These are phyloP conservation scores for Liriodendron chinense DNA, from an alignment of 164 flowering plant genomes.

Conservation along the genomic window DNA sequence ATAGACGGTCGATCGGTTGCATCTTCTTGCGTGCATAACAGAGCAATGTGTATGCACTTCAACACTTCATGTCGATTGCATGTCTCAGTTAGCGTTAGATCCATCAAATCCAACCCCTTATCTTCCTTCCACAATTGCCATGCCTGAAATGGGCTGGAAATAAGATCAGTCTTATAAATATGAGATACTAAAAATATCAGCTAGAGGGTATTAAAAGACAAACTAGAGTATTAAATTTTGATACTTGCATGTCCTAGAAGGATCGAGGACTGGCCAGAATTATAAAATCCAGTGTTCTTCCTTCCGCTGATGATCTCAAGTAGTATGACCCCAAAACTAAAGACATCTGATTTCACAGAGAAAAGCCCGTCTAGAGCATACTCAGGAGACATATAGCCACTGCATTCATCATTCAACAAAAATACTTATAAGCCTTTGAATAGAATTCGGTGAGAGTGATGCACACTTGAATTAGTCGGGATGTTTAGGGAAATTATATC, in stretches of 20 bases:
- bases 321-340: conserved; percentile 1
- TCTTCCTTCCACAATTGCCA: conserved; percentile 14
- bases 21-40: conserved; percentile 11
- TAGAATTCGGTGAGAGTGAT: neutral
- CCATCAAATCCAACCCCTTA: conserved; percentile 7
- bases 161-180: neutral
- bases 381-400: neutral
- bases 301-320: conserved; percentile 18
- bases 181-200: neutral
- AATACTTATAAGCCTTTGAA: neutral
- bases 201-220: neutral
- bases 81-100: neutral
- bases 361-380: conserved; percentile 30
- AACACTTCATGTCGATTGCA: neutral
- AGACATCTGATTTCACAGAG: conserved; percentile 4
- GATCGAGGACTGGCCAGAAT: conserved; percentile 2
- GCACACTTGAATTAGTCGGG: neutral
- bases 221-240: neutral
- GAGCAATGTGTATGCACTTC: conserved; percentile 9
- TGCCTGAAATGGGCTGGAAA: neutral
- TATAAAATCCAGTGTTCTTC: conserved; percentile 16
- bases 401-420: neutral
- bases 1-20: conserved; percentile 8
- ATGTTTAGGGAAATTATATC: neutral
- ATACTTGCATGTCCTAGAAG: conserved; percentile 11